These are phyloP conservation scores for Agroathelia rolfsii DNA, from an alignment of 1,284 basidiomycete species.

Conservation along the genomic window DNA sequence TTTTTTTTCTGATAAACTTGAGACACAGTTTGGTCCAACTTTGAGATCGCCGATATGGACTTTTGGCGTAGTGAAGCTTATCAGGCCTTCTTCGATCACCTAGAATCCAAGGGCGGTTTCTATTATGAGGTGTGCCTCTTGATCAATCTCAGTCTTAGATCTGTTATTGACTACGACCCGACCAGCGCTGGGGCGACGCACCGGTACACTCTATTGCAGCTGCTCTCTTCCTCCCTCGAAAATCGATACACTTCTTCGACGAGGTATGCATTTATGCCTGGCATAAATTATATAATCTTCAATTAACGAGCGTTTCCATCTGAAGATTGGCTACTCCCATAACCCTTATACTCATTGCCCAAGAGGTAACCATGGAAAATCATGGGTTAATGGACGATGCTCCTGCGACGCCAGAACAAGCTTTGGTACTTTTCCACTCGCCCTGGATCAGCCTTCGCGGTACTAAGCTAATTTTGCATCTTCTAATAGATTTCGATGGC, in stretches of 20 bases:
- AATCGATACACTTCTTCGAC: constrained; percentile 62
- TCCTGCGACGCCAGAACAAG: constrained; percentile 28
- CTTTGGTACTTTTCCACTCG: constrained; percentile 30
- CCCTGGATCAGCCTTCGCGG: too few relatives aligned
- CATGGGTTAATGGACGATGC: constrained; percentile 36
- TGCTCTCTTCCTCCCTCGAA: constrained; percentile 49
- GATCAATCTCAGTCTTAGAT: constrained; percentile 1
- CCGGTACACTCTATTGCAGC: constrained; percentile 73
- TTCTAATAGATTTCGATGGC: constrained; percentile 32
- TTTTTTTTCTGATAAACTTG: neutral
- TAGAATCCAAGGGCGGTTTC: constrained; percentile 68
- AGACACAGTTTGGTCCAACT: constrained; percentile 61
- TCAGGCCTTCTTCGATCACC: constrained; percentile 59
- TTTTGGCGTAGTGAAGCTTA: constrained; percentile 58
- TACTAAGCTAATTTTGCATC: neutral
- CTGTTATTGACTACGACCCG: neutral
- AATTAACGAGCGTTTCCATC: too few relatives aligned
- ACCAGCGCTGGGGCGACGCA: constrained; percentile 67
- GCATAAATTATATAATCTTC: too few relatives aligned
- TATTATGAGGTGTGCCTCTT: constrained; percentile 54
- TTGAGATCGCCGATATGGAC: constrained; percentile 66
- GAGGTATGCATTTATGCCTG: too few relatives aligned
- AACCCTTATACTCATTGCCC: constrained; percentile 44
- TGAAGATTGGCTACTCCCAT: constrained; percentile 52
- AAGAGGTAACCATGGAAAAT: constrained; percentile 22